Evolutionary conservation across 1,284 basidiomycete species (phyloP).

Genomic region (Somion occarium): DNA sequence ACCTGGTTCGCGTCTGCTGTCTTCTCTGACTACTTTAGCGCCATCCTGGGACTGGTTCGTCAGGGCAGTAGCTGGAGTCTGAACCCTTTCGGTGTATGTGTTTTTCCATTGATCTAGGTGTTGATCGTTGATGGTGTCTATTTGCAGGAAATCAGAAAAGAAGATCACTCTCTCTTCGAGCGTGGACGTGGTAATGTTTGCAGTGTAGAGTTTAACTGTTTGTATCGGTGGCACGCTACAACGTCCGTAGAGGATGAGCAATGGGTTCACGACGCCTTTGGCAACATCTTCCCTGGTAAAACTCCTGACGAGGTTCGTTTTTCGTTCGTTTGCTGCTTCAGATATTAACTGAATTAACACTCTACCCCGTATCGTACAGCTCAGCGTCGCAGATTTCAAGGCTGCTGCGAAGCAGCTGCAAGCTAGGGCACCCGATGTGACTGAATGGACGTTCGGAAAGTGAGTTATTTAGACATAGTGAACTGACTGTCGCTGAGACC

Average conservation of each 20-base stretch:
- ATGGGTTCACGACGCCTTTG: conserved; percentile 54
- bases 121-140: background rate
- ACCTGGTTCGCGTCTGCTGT: conserved; percentile 69
- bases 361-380: conserved; percentile 18
- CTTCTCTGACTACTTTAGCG: conserved; percentile 74
- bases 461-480: conserved; percentile 25
- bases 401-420: conserved; percentile 36
- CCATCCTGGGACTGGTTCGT: conserved; percentile 68
- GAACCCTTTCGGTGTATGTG: conserved; percentile 56
- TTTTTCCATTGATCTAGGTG: background rate
- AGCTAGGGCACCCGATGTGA: conserved; percentile 38
- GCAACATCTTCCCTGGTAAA: conserved; percentile 49
- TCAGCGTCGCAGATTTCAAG: conserved; percentile 62
- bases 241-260: conserved; percentile 64
- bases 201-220: conserved; percentile 80
- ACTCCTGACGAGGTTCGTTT: conserved; percentile 36
- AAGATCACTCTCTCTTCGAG: conserved; percentile 61
- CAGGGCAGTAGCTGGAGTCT: conserved; percentile 69
- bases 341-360: background rate
- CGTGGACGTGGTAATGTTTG: conserved; percentile 73
- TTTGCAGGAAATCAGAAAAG: conserved; percentile 54
- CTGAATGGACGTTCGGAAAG: conserved; percentile 68
- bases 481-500: background rate
- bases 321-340: conserved; percentile 4
- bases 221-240: conserved; percentile 82